Evolutionary conservation across 2,329 filamentous ascomycete genomes (phyloP).

Genomic region (Aspergillus uvarum): DNA sequence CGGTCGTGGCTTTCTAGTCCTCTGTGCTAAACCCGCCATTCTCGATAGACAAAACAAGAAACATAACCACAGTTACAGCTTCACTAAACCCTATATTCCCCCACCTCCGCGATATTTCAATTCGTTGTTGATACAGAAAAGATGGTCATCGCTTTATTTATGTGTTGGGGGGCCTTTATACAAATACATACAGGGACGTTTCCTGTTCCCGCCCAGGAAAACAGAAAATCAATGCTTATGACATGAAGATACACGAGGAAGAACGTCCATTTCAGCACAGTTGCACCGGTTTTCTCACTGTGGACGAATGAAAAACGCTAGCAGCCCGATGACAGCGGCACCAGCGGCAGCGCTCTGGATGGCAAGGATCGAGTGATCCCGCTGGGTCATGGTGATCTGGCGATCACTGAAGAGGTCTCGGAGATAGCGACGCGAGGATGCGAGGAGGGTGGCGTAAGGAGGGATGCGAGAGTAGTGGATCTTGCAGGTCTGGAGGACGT

Average conservation of each 20-base stretch:
- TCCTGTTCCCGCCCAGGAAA: neutral
- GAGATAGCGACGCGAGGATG: slow-evolving; percentile 52
- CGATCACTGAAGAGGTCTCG: slow-evolving; percentile 67
- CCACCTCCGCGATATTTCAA: too few species aligned
- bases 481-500: slow-evolving; percentile 20
- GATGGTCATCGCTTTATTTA: neutral
- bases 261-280: neutral
- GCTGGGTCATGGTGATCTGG: slow-evolving; percentile 62
- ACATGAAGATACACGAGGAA: neutral
- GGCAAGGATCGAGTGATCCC: slow-evolving; percentile 68
- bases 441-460: slow-evolving; percentile 31
- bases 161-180: neutral
- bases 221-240: neutral
- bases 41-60: too few species aligned
- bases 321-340: slow-evolving; percentile 57
- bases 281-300: slow-evolving; percentile 28
- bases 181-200: slow-evolving; percentile 1
- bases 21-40: too few species aligned
- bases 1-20: too few species aligned
- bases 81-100: too few species aligned
- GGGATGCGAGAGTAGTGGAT: slow-evolving; percentile 26
- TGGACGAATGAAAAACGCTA: slow-evolving; percentile 53
- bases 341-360: slow-evolving; percentile 67
- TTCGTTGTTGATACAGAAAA: neutral
- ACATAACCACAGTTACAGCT: too few species aligned